Evolutionary conservation across 352 stramenopile genomes (phyloP).

Genomic region (Thraustotheca clavata): DNA sequence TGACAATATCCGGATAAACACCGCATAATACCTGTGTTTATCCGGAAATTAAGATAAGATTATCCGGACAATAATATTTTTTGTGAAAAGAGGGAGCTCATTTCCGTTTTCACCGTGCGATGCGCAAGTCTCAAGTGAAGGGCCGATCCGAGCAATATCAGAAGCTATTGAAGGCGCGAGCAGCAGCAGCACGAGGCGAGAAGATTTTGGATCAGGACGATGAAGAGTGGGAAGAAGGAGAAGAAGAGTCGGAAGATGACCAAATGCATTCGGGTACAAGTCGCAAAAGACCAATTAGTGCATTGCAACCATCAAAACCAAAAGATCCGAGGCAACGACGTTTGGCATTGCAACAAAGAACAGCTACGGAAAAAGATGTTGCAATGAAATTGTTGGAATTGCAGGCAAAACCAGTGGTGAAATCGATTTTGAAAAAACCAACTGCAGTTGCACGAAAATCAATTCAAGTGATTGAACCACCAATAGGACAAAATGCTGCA

Average conservation of each 20-base stretch:
- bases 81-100: no score
- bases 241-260: constrained; percentile 2
- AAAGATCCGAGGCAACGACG: constrained; percentile 18
- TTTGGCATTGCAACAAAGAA: background rate
- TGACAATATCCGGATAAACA: no score
- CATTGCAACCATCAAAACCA: background rate
- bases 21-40: no score
- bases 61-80: no score
- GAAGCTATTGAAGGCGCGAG: background rate
- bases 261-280: background rate
- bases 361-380: constrained; percentile 11
- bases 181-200: background rate
- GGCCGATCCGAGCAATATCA: background rate
- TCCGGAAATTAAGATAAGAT: no score
- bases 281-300: constrained; percentile 1
- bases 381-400: background rate
- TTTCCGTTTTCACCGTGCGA: constrained; percentile 10
- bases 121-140: background rate
- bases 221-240: background rate
- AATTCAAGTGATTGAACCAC: background rate
- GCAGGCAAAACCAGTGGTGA: constrained; percentile 4
- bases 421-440: constrained; percentile 17
- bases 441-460: background rate
- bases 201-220: background rate
- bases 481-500: background rate